Evolutionary conservation across 2,329 filamentous ascomycete genomes (phyloP), one percentile per base, ranked within the genome.

Genomic region (Xenosphaeropsis pyriputrescens): DNA sequence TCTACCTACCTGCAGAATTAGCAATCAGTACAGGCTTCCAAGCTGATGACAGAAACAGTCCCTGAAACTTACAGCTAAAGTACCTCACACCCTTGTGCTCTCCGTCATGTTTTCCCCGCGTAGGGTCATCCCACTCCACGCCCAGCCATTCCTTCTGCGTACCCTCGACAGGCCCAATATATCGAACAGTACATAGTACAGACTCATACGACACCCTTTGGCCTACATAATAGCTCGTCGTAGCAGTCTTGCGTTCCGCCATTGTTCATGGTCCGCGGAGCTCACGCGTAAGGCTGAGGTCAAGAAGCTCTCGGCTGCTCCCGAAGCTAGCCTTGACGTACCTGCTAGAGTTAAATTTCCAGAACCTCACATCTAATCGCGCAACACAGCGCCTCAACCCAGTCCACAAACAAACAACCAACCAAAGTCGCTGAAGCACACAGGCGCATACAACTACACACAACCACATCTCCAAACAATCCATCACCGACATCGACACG

Each of bases 111-210:
- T 95, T 96, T 43, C 91, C 91, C 50, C 88, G 72, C 29, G 67
- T 69, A 40, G 77, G 64, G 56, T 95, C 84, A 59, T 96, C 89
- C 91, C 91, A 98, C 68, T 98, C 91, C 35, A 96, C 85, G 34
- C 91, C 91, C 26, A 96, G 70, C 88, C 89, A 96, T 44, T 43
- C 70, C 65, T 35, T 85, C 84, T 32, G 72, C 67, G 85, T 88
- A 47, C 81, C 83, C 36, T 73, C 67, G 6, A 96, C 80, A 26
- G 70, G 58, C 33, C 91, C 91, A 43, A 83, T 61, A 54, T 88
- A 96, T 43, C 85, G 78, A 41, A 96, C 70, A 1, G 89, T 96
- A 59, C 88, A 94, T 32, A 82, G 61, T 15, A 75, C 74, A 22
- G 75, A 75, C 46, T 81, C 76, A 50, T 83, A 93, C 3, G 85